Evolutionary conservation across 192 early-diverging fungal species (phyloP).

Genomic region (Gaertneriomyces semiglobifer): DNA sequence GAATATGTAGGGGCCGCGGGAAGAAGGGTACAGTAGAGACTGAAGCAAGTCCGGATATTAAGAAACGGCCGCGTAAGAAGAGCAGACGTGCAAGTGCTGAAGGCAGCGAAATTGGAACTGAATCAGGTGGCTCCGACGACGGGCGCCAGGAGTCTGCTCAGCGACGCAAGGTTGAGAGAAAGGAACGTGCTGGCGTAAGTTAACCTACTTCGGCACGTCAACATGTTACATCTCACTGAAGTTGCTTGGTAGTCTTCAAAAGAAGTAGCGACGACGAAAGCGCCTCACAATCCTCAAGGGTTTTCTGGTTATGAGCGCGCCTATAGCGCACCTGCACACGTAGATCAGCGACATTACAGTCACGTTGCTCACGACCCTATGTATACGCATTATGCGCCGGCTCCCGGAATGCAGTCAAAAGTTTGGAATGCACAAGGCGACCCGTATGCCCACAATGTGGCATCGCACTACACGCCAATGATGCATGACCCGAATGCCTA

Average conservation of each 20-base stretch:
- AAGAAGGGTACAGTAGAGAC: slow-evolving; percentile 12
- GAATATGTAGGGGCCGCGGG: slow-evolving; percentile 12
- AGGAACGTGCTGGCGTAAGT: slow-evolving; percentile 15
- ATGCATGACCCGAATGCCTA: slow-evolving; percentile 10
- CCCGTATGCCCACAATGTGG: slow-evolving; percentile 10
- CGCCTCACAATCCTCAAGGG: background rate
- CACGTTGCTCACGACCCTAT: slow-evolving; percentile 20
- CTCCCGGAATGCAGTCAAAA: slow-evolving; percentile 20
- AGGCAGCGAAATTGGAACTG: slow-evolving; percentile 20
- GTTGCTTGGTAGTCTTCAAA: slow-evolving; percentile 8
- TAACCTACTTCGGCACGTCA: background rate
- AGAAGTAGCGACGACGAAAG: background rate
- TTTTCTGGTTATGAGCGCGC: slow-evolving; percentile 18
- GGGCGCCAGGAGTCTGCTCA: slow-evolving; percentile 14
- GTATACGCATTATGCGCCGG: slow-evolving; percentile 19
- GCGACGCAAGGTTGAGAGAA: slow-evolving; percentile 8
- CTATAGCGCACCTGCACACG: slow-evolving; percentile 7
- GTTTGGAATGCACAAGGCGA: slow-evolving; percentile 25
- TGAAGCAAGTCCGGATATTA: slow-evolving; percentile 16
- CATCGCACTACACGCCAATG: slow-evolving; percentile 19
- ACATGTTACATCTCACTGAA: background rate
- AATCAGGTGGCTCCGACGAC: slow-evolving; percentile 24
- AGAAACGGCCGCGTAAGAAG: slow-evolving; percentile 27
- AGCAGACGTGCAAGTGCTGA: slow-evolving; percentile 18
- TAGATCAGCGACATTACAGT: slow-evolving; percentile 22